These are phyloP conservation scores for Monosporascus sp. DNA, from an alignment of 2,329 filamentous ascomycete species.

Conservation along the genomic window DNA sequence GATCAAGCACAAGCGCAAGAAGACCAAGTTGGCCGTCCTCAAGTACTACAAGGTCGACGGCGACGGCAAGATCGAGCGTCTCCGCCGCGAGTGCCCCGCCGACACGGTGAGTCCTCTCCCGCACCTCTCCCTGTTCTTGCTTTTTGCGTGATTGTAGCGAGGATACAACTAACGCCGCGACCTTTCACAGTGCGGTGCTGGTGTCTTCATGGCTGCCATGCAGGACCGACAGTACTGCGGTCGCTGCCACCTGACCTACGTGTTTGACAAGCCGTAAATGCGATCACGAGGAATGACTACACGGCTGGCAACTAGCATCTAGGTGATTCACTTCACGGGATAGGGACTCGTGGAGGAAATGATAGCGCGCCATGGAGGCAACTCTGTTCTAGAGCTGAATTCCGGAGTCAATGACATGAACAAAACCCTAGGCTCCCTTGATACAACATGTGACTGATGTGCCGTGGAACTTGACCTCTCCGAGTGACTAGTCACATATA, in stretches of 20 bases:
- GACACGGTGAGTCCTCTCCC: constrained; percentile 62
- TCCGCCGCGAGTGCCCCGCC: constrained; percentile 93
- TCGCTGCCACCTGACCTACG: constrained; percentile 67
- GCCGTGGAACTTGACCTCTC: too few relatives aligned
- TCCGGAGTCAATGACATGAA: background rate
- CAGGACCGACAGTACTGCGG: constrained; percentile 98
- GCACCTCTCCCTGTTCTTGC: background rate
- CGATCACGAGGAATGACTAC: background rate
- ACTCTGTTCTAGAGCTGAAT: background rate
- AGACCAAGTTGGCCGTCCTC: constrained; percentile 99
- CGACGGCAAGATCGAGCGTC: constrained; percentile 99
- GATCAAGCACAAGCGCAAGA: constrained; percentile 99
- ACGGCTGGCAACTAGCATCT: background rate
- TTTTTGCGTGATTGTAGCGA: background rate
- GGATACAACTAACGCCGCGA: constrained; percentile 26
- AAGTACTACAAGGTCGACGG: constrained; percentile 99
- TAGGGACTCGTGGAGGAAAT: background rate
- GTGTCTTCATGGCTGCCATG: constrained; percentile 99
- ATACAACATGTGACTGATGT: too few relatives aligned
- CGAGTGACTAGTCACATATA: too few relatives aligned
- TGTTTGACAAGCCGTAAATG: constrained; percentile 56
- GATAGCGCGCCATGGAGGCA: background rate
- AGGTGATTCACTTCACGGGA: background rate
- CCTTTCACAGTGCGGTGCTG: constrained; percentile 77
- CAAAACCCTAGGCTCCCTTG: background rate